phyloP scores from a whole-genome alignment of 768 basidiomycete species.

The Termitomyces sp. region DNA sequence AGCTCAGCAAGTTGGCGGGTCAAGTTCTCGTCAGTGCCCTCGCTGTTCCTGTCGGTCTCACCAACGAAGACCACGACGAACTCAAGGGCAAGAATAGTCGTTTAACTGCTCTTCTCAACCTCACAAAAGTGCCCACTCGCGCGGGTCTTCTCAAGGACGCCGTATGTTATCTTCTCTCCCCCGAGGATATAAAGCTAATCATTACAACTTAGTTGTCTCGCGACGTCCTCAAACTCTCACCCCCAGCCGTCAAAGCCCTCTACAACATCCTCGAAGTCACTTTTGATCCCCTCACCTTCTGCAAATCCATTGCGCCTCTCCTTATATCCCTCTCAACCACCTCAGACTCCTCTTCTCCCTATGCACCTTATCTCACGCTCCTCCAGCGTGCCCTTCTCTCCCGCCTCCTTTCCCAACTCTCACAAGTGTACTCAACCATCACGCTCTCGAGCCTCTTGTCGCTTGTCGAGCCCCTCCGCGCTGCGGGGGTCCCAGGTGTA shows the following conservation, averaged over 20 bases:
- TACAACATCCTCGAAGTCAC: conserved; percentile 89
- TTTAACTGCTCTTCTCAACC: conserved; percentile 79
- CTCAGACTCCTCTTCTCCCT: conserved; percentile 38
- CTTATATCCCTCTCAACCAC: conserved; percentile 48
- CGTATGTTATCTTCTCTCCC: conserved; percentile 37
- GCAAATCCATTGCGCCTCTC: conserved; percentile 71
- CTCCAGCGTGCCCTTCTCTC: conserved; percentile 89
- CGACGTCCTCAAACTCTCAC: conserved; percentile 77
- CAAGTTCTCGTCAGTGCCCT: conserved; percentile 91
- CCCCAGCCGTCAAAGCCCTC: conserved; percentile 64
- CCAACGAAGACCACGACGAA: conserved; percentile 41
- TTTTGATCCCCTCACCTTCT: conserved; percentile 88
- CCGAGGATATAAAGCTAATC: not conserved
- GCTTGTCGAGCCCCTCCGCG: conserved; percentile 71
- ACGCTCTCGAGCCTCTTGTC: conserved; percentile 70
- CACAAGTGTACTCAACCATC: conserved; percentile 88
- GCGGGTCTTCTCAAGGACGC: conserved; percentile 84
- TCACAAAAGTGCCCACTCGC: conserved; percentile 80
- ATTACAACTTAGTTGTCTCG: conserved; percentile 55
- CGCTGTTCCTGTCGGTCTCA: conserved; percentile 79
- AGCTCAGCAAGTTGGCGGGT: conserved; percentile 74
- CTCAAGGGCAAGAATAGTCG: conserved; percentile 64
- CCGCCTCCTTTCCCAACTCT: conserved; percentile 83
- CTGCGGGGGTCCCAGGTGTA: conserved; percentile 40
- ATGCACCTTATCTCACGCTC: conserved; percentile 81